These are phyloP conservation scores for Dactylonectria estremocensis DNA, from an alignment of 2,329 filamentous ascomycete genomes.

Conservation along the genomic window DNA sequence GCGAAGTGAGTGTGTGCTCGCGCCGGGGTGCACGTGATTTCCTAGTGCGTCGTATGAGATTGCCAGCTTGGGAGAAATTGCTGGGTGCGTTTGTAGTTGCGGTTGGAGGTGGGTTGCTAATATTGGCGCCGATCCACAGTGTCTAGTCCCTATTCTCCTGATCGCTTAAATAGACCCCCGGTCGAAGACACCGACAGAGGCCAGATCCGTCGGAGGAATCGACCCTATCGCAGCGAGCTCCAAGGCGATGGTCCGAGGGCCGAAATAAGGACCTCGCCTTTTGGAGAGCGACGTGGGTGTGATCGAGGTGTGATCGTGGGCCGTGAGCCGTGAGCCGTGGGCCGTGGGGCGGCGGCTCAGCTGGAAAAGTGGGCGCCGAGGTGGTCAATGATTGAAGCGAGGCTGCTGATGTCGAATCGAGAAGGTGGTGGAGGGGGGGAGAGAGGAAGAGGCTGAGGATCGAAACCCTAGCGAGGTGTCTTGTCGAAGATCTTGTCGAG, in stretches of 20 bases:
- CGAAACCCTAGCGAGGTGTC: too few relatives aligned
- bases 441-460: background rate
- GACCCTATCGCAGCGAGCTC: constrained; percentile 37
- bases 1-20: constrained; percentile 4
- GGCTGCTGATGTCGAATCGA: too few relatives aligned
- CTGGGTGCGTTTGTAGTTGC: constrained; percentile 8
- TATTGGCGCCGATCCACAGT: constrained; percentile 19
- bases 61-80: background rate
- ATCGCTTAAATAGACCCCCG: constrained; percentile 23
- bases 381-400: background rate
- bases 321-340: background rate
- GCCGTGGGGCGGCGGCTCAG: constrained; percentile 17
- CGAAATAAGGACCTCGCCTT: constrained; percentile 42
- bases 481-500: too few relatives aligned
- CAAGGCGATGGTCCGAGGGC: constrained; percentile 38
- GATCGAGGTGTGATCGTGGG: constrained; percentile 1
- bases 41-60: constrained; percentile 22
- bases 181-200: constrained; percentile 20
- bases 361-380: background rate
- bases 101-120: constrained; percentile 22
- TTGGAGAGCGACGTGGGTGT: constrained; percentile 36
- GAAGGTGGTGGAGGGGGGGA: too few relatives aligned
- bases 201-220: constrained; percentile 36
- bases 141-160: constrained; percentile 18
- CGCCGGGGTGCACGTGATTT: constrained; percentile 28